Percentiles rank a stretch among this genome's conserved stretches.
phyloP scores from a whole-genome alignment of 169 alveolate species.

The Miamiensis avidus region DNA sequence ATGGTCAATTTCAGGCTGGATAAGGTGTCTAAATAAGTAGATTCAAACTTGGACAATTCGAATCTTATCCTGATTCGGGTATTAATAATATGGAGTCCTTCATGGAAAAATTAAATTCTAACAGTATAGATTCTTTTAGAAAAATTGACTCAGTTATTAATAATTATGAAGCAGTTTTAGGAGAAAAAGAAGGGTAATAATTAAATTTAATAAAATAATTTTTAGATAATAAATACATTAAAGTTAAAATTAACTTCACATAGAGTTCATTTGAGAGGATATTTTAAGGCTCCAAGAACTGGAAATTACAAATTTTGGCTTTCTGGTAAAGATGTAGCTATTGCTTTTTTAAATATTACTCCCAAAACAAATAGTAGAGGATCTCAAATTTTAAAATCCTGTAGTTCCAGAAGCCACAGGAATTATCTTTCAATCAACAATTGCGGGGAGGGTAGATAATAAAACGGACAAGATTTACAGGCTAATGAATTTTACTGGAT shows the following conservation, averaged over 20 bases:
- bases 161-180: background rate
- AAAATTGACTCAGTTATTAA: background rate
- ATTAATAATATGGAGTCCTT: no score
- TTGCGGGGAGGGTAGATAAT: background rate
- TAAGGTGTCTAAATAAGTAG: background rate
- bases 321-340: conserved; percentile 19
- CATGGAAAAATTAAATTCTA: no score
- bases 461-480: background rate
- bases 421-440: conserved; percentile 5
- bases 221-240: no score
- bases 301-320: conserved; percentile 28
- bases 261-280: conserved; percentile 20
- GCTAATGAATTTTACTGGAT: conserved; percentile 15
- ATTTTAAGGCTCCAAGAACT: conserved; percentile 27
- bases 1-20: background rate
- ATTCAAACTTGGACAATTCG: background rate
- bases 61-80: background rate
- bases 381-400: background rate
- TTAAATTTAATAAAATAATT: no score
- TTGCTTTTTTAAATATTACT: background rate
- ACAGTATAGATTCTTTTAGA: background rate
- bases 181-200: no score
- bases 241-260: no score
- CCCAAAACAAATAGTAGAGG: background rate
- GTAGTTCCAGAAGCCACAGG: background rate